Evolutionary conservation across 2,329 filamentous ascomycete species (phyloP).

Genomic region (Zasmidium citrigriseum): DNA sequence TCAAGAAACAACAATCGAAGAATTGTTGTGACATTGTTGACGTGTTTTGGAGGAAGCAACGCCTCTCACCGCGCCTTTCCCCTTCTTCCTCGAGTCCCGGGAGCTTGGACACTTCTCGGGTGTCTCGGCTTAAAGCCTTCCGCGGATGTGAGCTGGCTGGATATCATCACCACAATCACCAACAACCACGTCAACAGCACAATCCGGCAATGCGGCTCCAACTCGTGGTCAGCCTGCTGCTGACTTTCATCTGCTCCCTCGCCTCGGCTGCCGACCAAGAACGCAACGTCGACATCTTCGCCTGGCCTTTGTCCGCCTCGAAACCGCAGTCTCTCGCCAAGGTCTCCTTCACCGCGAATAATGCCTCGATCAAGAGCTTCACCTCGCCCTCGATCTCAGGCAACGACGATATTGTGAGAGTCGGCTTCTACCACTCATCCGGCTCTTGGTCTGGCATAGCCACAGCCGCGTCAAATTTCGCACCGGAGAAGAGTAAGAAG

Average conservation of each 20-base stretch:
- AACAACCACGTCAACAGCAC: not conserved
- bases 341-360: slow-evolving; percentile 44
- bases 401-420: slow-evolving; percentile 43
- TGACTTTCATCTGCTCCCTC: slow-evolving; percentile 37
- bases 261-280: slow-evolving; percentile 25
- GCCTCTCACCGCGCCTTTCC: not conserved
- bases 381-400: slow-evolving; percentile 34
- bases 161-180: not conserved
- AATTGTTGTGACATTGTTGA: too few species aligned
- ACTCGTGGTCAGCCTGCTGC: slow-evolving; percentile 38
- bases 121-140: not conserved
- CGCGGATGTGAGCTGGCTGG: not conserved
- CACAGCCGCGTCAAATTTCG: slow-evolving; percentile 46
- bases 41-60: not conserved
- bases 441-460: slow-evolving; percentile 47
- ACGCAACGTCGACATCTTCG: slow-evolving; percentile 36
- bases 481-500: slow-evolving; percentile 43
- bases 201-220: slow-evolving; percentile 36
- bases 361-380: slow-evolving; percentile 42
- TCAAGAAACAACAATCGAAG: too few species aligned
- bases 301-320: slow-evolving; percentile 37
- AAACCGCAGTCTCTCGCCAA: slow-evolving; percentile 45
- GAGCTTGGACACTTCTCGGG: not conserved
- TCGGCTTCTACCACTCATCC: slow-evolving; percentile 45
- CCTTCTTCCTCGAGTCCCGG: not conserved